Base-by-base conservation (phyloP, 352 stramenopile genomes). In the Globisporangium radiosum region DNA sequence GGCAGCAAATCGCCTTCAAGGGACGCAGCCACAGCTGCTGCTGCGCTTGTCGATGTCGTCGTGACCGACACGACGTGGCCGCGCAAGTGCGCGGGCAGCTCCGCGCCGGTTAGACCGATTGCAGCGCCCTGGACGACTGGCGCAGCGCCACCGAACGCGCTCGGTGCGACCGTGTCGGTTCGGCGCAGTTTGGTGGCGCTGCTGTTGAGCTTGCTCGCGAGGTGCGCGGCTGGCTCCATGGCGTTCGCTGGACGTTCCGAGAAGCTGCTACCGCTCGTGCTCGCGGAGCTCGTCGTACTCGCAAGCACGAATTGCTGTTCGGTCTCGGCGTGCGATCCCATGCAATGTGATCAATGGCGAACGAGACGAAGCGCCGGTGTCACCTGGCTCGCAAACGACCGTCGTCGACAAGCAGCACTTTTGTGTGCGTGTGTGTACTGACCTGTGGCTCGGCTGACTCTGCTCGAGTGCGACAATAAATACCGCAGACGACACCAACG, bases 31-130 rank as follows among this genome's bases (percentile, higher is more conserved):
- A 59, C 52, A 11, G 48, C 52, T 5, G 54, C 56, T 33, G 47
- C 48, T 25, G 39, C 42, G 14, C 42, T 65, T 17, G 65, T 59
- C 17, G 39, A 36, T 14, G 42, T 65, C n/a, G 65, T 60, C 14
- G 54, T 60, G 39, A 56, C 44, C 25, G 60, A 58, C 15, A 88
- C 74, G 15, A 88, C 69, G 54, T 87, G 77, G 54, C 87, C 74
- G 8, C 77, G 66, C 40, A 90, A 57, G 50, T 90, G 80, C 37
- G 77, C 66, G 10, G 80, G 80, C 40, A 90, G 57, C 13, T 83
- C 73, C 8, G 80, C 74, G 0, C 60, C 44, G 44, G 68, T 66
- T 45, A 71, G 69, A 25, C 47, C 39, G 36, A 33, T n/a, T 6
- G 14, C n/a, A 9, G 14, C 14, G n/a, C 45, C n/a, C 2, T 17